Evolutionary conservation across 495 filamentous ascomycete genomes (phyloP), one percentile per base, ranked within the genome.

Genomic region (Bathelium albidoporum): DNA sequence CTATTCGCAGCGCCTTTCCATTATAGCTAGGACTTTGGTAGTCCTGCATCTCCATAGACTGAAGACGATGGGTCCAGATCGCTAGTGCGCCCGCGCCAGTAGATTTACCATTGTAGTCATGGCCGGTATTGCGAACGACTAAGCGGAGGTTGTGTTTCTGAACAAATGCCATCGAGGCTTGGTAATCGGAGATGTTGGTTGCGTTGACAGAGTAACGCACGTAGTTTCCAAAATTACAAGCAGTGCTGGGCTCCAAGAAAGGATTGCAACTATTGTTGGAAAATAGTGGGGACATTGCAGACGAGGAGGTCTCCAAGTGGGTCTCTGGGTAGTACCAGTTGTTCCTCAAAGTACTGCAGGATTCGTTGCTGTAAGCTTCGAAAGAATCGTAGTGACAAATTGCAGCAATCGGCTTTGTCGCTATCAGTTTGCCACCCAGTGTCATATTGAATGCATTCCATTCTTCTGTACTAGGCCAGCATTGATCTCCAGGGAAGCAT

Each of bases 51-150:
- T 85, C 83, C 22, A 88, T 69, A 14, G 34, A 39, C 5, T 5
- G 5, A 14, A 39, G 34, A 26, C 82, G 73, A 62, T 86, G 83
- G 0, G 83, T 86, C 84, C 84, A 88, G 36, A 88, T 71, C 29
- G 72, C 72, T 10, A 88, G 71, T 16, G 79, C 76, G 24, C 83
- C 83, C 28, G 75, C 75, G 24, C 85, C 85, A 14, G 77, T 73
- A 14, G 75, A 77, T 22, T 73, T 71, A 0, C 77, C 79, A 18
- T 12, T 10, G 26, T 55, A 65, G 32, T 65, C 64, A 45, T 65
- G 64, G n/a, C 64, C 64, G 60, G 64, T 66, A 41, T 66, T 66
- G 14, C 34, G 31, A 9, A 66, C 31, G 2, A 60, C 55, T 12
- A 66, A 34, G 0, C 64, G 64, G 28, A 66, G 58, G 53, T 58